A percentile compares a stretch with the other conserved stretches of the same genome.
These are phyloP conservation scores for Anthracocystis panici-leucophaei DNA, from an alignment of 1,284 basidiomycete genomes.

Conservation along the genomic window DNA sequence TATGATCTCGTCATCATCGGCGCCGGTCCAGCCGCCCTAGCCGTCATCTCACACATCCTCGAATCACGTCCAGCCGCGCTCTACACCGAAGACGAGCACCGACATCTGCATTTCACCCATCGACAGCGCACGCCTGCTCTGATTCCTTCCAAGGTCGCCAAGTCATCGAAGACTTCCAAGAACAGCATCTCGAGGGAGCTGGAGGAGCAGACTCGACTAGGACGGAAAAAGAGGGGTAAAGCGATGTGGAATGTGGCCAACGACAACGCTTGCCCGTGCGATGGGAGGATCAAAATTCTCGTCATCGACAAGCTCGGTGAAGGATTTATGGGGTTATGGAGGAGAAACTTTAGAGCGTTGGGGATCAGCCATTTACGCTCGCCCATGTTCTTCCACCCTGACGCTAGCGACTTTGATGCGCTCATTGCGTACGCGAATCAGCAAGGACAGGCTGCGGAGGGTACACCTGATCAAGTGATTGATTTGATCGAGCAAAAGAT, in stretches of 20 bases:
- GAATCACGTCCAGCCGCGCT: constrained; percentile 62
- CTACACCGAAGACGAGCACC: constrained; percentile 66
- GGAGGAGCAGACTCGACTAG: constrained; percentile 5
- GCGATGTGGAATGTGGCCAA: constrained; percentile 6
- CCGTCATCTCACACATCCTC: constrained; percentile 58
- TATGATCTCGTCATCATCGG: constrained; percentile 66
- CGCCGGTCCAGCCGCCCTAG: constrained; percentile 58
- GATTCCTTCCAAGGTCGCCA: constrained; percentile 24
- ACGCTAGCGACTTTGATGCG: constrained; percentile 68
- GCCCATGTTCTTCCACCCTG: constrained; percentile 71
- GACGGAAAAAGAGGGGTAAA: constrained; percentile 9
- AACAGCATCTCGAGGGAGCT: background rate
- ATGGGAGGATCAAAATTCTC: constrained; percentile 53
- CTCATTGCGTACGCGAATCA: constrained; percentile 66
- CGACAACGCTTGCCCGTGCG: constrained; percentile 24
- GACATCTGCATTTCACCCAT: constrained; percentile 61
- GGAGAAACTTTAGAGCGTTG: constrained; percentile 49
- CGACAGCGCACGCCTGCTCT: constrained; percentile 19
- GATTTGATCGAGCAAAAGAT: constrained; percentile 26
- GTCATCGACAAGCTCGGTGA: constrained; percentile 61
- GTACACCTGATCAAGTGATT: constrained; percentile 34
- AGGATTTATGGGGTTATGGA: constrained; percentile 58
- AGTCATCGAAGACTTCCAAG: background rate
- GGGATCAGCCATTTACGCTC: constrained; percentile 66
- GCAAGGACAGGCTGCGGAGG: constrained; percentile 28